Base-by-base conservation (phyloP, 805 yeast species). In the Saccharomycopsis babjevae region DNA sequence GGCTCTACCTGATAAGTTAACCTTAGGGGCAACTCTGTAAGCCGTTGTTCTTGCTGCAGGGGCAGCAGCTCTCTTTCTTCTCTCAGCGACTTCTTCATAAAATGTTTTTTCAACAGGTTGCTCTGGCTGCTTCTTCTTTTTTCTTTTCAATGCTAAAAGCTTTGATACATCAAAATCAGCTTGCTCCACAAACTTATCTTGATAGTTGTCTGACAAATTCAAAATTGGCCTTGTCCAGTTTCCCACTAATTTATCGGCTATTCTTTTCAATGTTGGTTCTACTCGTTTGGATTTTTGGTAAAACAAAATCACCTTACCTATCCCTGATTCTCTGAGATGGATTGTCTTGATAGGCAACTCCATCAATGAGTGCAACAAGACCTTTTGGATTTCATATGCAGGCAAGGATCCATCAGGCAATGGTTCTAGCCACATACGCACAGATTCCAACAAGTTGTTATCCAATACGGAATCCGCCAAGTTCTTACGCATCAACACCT, bases 141-240 rank as follows among this genome's bases (percentile, higher is more conserved):
- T 69, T 57, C 68, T 67, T 32, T 64, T 63, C 40, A 60, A 56
- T 22, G 62, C 59, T 42, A 66, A 46, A 22, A 57, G 57, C 55
- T 65, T 58, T 30, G 72, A 68, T 69, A 82, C 81, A 71, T 86
- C 87, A 73, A 88, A 91, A 55, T 82, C 83, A 64, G 83, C 81
- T 64, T 84, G 80, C 67, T 80, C 81, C 63, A 93, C 85, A 64
- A 83, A 78, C 74, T 89, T 85, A 73, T 93, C 97, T 72, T 94
- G 85, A 77, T 92, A 93, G 68, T 92, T 90, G 73, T 93, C 98
- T 3, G 96, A 86, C 63, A 96, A 86, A 67, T 96, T 96, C 80
- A 94, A 89, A 64, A 94, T 90, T 54, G 99, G 99, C 74, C 99
- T 83, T 8, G 97, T 93, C 99, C 99, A 94, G 72, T 91, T 96